Conservation (phyloP, 108 stramenopile genomes). For the Mediolabrus comicus region DNA sequence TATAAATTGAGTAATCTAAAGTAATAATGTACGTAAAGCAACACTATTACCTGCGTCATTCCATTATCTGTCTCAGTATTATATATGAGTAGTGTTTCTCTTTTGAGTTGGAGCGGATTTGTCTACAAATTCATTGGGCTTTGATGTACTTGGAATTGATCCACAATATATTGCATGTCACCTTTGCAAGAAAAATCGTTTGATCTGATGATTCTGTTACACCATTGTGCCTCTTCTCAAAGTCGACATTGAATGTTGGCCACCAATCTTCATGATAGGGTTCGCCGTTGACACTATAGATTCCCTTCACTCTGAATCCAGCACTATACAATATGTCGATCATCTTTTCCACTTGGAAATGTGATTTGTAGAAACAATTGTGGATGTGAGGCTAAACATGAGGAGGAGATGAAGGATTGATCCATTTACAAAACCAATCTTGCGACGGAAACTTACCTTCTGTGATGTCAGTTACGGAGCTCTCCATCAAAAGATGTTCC, state of each 20-base stretch:
- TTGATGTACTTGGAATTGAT: background rate
- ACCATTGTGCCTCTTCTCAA: background rate
- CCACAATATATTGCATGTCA: constrained; percentile 37
- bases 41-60: background rate
- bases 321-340: constrained; percentile 14
- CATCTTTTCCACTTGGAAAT: constrained; percentile 1
- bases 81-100: too few species aligned
- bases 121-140: too few species aligned
- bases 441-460: background rate
- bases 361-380: too few species aligned
- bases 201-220: background rate
- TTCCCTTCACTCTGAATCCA: constrained; percentile 16
- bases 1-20: constrained; percentile 3
- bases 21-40: constrained; percentile 3
- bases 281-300: constrained; percentile 29
- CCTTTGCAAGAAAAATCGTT: constrained; percentile 21
- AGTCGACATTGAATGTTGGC: constrained; percentile 1
- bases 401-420: background rate
- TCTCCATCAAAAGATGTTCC: constrained; percentile 42
- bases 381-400: background rate
- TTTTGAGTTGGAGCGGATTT: too few species aligned
- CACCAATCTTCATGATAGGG: constrained; percentile 36
- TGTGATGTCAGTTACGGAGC: constrained; percentile 7
- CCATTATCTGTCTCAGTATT: too few species aligned
- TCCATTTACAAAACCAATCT: too few species aligned